Percentiles rank a stretch among this genome's conserved stretches.
Evolutionary conservation across 257 asterid species (phyloP).

Genomic region (Nicotiana undulata): DNA sequence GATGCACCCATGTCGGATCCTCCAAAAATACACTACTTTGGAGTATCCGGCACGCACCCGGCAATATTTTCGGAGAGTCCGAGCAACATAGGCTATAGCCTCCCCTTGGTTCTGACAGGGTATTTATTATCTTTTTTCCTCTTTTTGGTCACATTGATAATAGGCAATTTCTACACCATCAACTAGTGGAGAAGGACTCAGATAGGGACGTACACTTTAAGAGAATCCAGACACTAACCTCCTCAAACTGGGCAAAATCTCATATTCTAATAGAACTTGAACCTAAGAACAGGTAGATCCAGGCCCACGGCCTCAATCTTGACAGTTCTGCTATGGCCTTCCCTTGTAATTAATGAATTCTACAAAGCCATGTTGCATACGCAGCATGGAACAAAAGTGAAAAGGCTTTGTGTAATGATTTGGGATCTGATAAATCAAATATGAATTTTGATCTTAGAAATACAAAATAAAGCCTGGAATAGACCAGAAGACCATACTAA

Average conservation of each 20-base stretch:
- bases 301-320: neutral
- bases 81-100: neutral
- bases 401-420: neutral
- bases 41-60: no score
- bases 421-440: neutral
- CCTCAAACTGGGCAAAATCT: neutral
- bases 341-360: neutral
- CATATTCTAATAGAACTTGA: neutral
- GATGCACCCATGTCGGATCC: no score
- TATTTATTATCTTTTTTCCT: neutral
- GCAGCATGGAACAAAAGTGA: neutral
- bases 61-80: no score
- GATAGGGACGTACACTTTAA: neutral
- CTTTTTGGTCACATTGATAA: neutral
- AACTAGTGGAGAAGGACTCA: neutral
- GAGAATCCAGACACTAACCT: neutral
- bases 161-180: neutral
- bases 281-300: neutral
- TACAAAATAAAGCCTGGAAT: neutral
- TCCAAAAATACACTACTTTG: no score
- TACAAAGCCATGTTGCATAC: neutral
- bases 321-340: neutral
- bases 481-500: neutral
- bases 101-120: neutral
- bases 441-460: neutral